These are phyloP conservation scores for Chalciporus chontae DNA, from an alignment of 768 basidiomycete genomes.

Conservation along the genomic window DNA sequence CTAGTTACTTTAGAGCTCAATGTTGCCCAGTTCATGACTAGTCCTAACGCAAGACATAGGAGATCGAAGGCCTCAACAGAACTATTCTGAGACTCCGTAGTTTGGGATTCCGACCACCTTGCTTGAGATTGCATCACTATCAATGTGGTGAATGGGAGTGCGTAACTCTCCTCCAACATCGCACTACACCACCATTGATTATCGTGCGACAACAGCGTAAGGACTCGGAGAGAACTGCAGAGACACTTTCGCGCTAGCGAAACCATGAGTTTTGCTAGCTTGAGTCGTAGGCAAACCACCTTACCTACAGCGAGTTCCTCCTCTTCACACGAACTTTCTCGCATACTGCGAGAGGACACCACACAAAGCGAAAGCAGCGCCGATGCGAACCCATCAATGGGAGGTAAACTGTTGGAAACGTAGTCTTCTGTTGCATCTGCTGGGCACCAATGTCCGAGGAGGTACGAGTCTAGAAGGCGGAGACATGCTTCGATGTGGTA, in stretches of 20 bases:
- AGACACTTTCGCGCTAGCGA: slow-evolving; percentile 44
- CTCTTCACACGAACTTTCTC: slow-evolving; percentile 18
- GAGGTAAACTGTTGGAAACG: slow-evolving; percentile 6
- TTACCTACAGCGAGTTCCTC: slow-evolving; percentile 18
- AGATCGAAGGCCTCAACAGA: slow-evolving; percentile 55
- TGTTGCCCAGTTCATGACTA: slow-evolving; percentile 76
- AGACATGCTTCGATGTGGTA: slow-evolving; percentile 54
- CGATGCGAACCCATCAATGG: slow-evolving; percentile 34
- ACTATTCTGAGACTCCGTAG: slow-evolving; percentile 2
- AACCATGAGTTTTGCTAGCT: background rate
- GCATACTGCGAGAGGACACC: slow-evolving; percentile 39
- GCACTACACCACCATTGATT: slow-evolving; percentile 53
- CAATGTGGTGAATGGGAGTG: slow-evolving; percentile 47
- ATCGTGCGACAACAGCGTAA: slow-evolving; percentile 69
- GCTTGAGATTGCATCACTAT: slow-evolving; percentile 41
- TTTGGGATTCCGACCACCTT: slow-evolving; percentile 15
- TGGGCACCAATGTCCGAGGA: slow-evolving; percentile 54
- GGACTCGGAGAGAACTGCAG: slow-evolving; percentile 58
- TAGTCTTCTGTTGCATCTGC: slow-evolving; percentile 12
- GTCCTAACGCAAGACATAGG: slow-evolving; percentile 69
- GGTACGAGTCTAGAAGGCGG: slow-evolving; percentile 56
- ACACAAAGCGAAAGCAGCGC: slow-evolving; percentile 52
- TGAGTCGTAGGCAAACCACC: background rate
- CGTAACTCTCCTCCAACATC: slow-evolving; percentile 44
- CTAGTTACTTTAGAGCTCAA: slow-evolving; percentile 46